A percentile compares a stretch with the other conserved stretches of the same genome.
Evolutionary conservation across 2,329 filamentous ascomycete species (phyloP).

Genomic region (Albophoma yamanashiensis): DNA sequence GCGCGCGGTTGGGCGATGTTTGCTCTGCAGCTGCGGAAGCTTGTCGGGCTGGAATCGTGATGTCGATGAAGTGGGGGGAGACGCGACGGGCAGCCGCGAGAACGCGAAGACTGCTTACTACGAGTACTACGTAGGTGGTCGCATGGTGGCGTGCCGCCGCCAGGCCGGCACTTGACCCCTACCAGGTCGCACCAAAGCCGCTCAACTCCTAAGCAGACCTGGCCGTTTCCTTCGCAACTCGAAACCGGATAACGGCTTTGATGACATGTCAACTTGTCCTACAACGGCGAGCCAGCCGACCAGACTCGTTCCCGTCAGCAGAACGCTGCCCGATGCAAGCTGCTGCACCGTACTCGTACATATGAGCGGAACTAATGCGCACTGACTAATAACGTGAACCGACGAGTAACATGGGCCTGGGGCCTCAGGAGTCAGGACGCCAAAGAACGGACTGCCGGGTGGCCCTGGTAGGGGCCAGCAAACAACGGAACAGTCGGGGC

Average conservation of each 20-base stretch:
- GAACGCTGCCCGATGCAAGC: not conserved
- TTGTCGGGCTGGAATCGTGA: not conserved
- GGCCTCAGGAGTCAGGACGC: no score
- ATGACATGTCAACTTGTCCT: not conserved
- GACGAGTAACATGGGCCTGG: no score
- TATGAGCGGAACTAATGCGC: not conserved
- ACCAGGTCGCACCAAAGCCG: not conserved
- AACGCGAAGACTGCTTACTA: not conserved
- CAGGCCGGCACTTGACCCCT: not conserved
- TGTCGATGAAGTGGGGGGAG: not conserved
- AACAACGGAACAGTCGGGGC: no score
- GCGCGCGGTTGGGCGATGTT: not conserved
- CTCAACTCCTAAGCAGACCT: not conserved
- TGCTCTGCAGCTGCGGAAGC: not conserved
- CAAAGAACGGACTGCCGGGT: no score
- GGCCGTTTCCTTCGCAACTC: no score
- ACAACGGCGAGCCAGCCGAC: not conserved
- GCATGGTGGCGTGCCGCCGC: not conserved
- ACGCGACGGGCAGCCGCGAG: not conserved
- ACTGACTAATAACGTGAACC: no score
- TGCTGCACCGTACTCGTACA: not conserved
- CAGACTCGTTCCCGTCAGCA: not conserved
- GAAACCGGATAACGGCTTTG: no score
- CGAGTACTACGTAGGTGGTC: no score
- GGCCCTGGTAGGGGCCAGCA: no score